phyloP scores from a whole-genome alignment of 306 rosid species.

The Glycyrrhiza uralensis region DNA sequence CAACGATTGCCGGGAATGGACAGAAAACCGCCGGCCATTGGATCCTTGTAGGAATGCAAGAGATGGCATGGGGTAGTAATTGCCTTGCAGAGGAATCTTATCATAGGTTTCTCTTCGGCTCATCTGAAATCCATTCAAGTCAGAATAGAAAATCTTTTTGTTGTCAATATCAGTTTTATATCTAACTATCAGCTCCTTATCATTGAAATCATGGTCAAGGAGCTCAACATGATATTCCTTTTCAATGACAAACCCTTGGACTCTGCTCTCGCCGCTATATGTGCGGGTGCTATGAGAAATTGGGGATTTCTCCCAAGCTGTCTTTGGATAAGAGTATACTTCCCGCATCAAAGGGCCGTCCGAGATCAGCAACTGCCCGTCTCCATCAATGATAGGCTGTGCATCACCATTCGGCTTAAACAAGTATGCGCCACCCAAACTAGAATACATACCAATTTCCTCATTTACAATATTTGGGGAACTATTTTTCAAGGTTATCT shows the following conservation, averaged over 20 bases:
- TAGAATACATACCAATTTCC: slow-evolving; percentile 85
- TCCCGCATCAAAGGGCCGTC: slow-evolving; percentile 89
- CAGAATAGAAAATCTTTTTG: slow-evolving; percentile 78
- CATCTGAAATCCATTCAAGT: slow-evolving; percentile 94
- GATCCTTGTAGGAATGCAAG: slow-evolving; percentile 85
- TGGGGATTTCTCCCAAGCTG: slow-evolving; percentile 70
- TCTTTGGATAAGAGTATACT: slow-evolving; percentile 78
- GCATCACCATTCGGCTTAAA: slow-evolving; percentile 86
- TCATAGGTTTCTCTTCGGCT: slow-evolving; percentile 91
- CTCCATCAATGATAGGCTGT: slow-evolving; percentile 55
- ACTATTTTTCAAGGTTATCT: slow-evolving; percentile 43
- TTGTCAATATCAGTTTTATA: slow-evolving; percentile 76
- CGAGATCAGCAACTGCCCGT: slow-evolving; percentile 62
- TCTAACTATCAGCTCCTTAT: slow-evolving; percentile 85
- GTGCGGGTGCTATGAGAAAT: slow-evolving; percentile 91
- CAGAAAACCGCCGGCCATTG: slow-evolving; percentile 80
- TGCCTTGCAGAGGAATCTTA: slow-evolving; percentile 95
- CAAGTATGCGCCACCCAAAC: slow-evolving; percentile 87
- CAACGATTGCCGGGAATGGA: slow-evolving; percentile 83
- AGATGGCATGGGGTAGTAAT: slow-evolving; percentile 93
- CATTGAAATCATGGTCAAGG: slow-evolving; percentile 56
- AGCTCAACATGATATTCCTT: slow-evolving; percentile 98
- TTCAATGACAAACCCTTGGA: slow-evolving; percentile 73
- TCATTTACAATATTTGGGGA: slow-evolving; percentile 55
- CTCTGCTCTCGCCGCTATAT: slow-evolving; percentile 58